Evolutionary conservation across 192 early-diverging fungal genomes (phyloP).

Genomic region (Coemansia erecta): DNA sequence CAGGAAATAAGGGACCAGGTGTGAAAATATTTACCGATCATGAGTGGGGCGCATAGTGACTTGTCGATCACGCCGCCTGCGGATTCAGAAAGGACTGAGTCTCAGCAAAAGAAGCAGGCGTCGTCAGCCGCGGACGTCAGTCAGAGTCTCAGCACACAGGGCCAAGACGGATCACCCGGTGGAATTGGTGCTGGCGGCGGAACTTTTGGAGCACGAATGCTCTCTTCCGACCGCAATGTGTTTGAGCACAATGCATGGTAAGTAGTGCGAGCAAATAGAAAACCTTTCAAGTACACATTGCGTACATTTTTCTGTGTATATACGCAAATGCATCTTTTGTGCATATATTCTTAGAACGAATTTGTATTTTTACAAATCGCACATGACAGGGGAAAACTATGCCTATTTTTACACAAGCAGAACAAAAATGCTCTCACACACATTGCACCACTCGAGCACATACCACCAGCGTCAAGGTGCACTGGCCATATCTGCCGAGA

Average conservation of each 20-base stretch:
- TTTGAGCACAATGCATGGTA: constrained; percentile 95
- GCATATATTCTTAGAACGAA: no score
- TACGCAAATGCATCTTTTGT: no score
- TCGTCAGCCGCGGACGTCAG: constrained; percentile 42
- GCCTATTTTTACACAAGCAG: no score
- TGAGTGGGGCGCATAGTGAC: constrained; percentile 11
- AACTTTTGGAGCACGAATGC: constrained; percentile 73
- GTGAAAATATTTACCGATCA: neutral
- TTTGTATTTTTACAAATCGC: no score
- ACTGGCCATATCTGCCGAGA: no score
- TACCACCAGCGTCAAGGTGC: no score
- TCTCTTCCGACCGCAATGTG: constrained; percentile 72
- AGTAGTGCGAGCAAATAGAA: constrained; percentile 1
- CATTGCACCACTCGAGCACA: no score
- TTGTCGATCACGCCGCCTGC: neutral
- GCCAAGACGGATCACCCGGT: constrained; percentile 1
- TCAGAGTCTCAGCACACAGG: constrained; percentile 8
- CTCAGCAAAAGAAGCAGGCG: constrained; percentile 39
- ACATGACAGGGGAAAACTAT: no score
- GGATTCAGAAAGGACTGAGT: constrained; percentile 5
- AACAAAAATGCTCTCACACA: no score
- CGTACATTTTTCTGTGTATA: no score
- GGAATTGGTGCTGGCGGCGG: neutral
- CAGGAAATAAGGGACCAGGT: neutral
- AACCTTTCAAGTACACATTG: no score